Base-by-base conservation (phyloP, 805 yeast species). In the Candida maesae region DNA sequence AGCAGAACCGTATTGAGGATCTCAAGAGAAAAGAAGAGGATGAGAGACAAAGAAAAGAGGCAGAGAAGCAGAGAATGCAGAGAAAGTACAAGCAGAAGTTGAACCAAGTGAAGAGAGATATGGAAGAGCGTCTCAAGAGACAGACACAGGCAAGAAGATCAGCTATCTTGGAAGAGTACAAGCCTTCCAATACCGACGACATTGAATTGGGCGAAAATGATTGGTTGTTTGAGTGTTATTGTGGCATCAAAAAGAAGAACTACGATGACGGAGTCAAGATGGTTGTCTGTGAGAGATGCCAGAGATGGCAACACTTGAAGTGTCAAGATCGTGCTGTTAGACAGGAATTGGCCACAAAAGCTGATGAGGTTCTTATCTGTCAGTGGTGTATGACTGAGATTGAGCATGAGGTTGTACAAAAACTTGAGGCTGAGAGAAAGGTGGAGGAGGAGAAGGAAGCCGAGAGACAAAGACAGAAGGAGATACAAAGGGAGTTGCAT, bases 1-100 rank as follows among this genome's bases (percentile, higher is more conserved):
- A 83, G 47, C 76, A 73, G 16, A 68, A 68, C 38, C 64, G 64
- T 36, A 58, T 65, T 23, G 70, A 67, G 42, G 13, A 17, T 24
- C 32, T 13, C n/a, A 43, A 33, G 32, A 68, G 68, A 35, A 67
- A 73, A 42, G 76, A 69, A 35, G 71, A 72, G 28, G 54, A 46
- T 21, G 53, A 51, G n/a, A 44, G 44, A 27, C 36, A 33, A 13
- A 53, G 42, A 17, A 39, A 41, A 14, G 43, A 51, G 35, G 45
- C 39, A 33, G 44, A 50, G 20, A 68, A 67, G 38, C 50, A 74
- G 19, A 64, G 72, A 33, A 70, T 70, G 30, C 61, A 71, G 35
- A 51, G 48, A 45, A 55, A 46, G 18, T 39, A 48, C 16, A 57
- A 52, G 26, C 48, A 45, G 28, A 56, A 53, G 32, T 40, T 51